These are phyloP conservation scores for Fusarium sp. DNA, from an alignment of 2,329 filamentous ascomycete genomes.

Conservation along the genomic window DNA sequence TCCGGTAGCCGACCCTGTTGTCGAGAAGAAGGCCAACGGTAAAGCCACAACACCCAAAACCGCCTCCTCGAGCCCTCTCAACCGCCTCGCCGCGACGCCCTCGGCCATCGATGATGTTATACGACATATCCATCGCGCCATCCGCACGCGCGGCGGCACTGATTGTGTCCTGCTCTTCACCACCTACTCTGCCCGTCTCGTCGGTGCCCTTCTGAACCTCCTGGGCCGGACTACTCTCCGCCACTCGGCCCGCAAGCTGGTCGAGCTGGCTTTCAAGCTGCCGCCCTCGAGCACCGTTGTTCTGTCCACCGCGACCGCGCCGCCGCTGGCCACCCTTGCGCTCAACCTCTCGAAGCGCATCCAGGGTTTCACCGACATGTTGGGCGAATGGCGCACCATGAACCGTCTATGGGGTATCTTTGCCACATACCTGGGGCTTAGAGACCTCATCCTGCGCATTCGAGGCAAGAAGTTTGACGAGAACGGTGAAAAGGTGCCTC, in stretches of 20 bases:
- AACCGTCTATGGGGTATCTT: constrained; percentile 81
- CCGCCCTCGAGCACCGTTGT: constrained; percentile 63
- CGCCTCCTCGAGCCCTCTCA: constrained; percentile 14
- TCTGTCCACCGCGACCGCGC: constrained; percentile 53
- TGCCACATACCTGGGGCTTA: constrained; percentile 77
- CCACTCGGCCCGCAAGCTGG: constrained; percentile 62
- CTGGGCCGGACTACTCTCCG: constrained; percentile 69
- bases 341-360: constrained; percentile 65
- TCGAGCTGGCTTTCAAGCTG: constrained; percentile 63
- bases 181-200: constrained; percentile 73
- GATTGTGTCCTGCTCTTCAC: constrained; percentile 76
- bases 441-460: constrained; percentile 54
- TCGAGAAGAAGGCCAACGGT: constrained; percentile 19
- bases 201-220: constrained; percentile 62
- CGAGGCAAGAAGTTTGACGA: constrained; percentile 52
- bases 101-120: constrained; percentile 63
- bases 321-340: constrained; percentile 55
- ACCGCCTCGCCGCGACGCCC: constrained; percentile 32
- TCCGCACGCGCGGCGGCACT: constrained; percentile 75
- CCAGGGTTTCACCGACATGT: constrained; percentile 71
- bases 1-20: constrained; percentile 22
- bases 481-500: constrained; percentile 42
- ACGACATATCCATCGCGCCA: constrained; percentile 68
- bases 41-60: not conserved
- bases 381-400: constrained; percentile 79